These are phyloP conservation scores for Eucalyptus coolabah DNA, from an alignment of 345 rosid genomes.

Conservation along the genomic window DNA sequence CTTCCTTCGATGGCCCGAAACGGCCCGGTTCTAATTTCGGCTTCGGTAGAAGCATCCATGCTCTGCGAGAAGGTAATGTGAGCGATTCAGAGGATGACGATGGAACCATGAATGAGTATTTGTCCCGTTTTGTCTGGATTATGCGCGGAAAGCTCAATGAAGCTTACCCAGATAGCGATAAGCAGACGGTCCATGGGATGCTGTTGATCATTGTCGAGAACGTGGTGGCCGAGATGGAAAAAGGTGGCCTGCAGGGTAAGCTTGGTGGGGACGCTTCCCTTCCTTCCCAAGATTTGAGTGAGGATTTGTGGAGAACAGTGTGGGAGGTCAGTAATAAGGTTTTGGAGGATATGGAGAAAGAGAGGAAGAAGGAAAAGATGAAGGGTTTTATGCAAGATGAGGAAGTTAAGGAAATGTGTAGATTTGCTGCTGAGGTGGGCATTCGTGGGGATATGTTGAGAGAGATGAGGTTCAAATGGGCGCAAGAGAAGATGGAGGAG, in stretches of 20 bases:
- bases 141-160: conserved; percentile 65
- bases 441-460: conserved; percentile 83
- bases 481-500: conserved; percentile 82
- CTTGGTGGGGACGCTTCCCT: not conserved
- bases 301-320: conserved; percentile 47
- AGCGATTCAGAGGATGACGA: conserved; percentile 20
- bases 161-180: conserved; percentile 47
- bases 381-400: conserved; percentile 57
- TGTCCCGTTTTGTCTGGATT: conserved; percentile 73
- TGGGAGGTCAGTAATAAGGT: conserved; percentile 82
- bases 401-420: conserved; percentile 74
- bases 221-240: conserved; percentile 64
- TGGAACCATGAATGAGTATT: conserved; percentile 52
- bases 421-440: conserved; percentile 86
- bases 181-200: conserved; percentile 58
- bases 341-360: conserved; percentile 78
- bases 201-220: conserved; percentile 60
- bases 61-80: conserved; percentile 13
- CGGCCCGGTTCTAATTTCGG: not conserved
- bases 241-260: conserved; percentile 35
- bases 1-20: not conserved
- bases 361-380: conserved; percentile 75
- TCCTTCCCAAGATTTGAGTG: not conserved
- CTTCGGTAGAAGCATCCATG: conserved; percentile 22
- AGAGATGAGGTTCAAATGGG: conserved; percentile 89